Percentiles rank a stretch among this genome's conserved stretches.
Conservation (phyloP, 2,329 filamentous ascomycete species). For the Hymenoscyphus linearis region DNA sequence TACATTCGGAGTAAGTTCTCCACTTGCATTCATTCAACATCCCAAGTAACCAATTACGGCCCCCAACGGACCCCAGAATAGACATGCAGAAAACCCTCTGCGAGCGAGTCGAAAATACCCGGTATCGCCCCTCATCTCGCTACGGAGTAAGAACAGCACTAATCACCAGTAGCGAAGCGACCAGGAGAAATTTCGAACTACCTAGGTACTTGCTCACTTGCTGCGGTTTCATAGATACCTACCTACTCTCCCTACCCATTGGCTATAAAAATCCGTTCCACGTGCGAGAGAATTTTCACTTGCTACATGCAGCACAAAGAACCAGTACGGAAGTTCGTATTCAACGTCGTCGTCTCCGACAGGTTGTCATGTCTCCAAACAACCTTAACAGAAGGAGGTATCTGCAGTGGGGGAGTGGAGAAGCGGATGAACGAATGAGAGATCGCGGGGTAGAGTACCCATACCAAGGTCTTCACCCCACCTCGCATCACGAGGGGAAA, state of each 20-base stretch:
- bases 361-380: neutral
- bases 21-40: neutral
- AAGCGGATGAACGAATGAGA: neutral
- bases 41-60: neutral
- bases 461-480: neutral
- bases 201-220: too few species aligned
- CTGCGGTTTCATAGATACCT: too few species aligned
- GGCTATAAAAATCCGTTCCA: neutral
- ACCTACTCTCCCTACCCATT: neutral
- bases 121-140: neutral
- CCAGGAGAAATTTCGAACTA: neutral
- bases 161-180: too few species aligned
- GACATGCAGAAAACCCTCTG: neutral
- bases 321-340: neutral
- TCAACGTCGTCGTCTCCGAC: neutral
- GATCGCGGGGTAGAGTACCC: neutral
- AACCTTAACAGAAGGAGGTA: neutral
- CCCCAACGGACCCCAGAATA: neutral
- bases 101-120: neutral
- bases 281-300: neutral
- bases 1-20: neutral
- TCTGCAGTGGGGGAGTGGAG: neutral
- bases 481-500: neutral
- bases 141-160: neutral
- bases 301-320: neutral